Evolutionary conservation across 108 stramenopile genomes (phyloP).

Genomic region (Conticribra weissflogii): DNA sequence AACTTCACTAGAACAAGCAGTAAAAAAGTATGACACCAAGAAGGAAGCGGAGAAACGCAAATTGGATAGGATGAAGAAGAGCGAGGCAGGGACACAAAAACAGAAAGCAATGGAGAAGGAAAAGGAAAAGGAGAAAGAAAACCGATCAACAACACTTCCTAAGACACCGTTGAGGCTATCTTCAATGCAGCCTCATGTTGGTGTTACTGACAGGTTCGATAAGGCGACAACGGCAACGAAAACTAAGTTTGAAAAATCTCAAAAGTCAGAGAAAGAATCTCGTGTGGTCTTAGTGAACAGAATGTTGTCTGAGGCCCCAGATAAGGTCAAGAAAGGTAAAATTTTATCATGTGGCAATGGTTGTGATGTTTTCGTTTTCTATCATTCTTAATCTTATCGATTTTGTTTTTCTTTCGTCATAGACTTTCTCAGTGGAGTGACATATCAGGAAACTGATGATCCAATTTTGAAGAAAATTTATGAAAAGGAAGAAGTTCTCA

Average conservation of each 20-base stretch:
- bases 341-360: not conserved
- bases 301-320: slow-evolving; percentile 71
- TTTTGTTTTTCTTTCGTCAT: not conserved
- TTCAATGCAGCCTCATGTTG: slow-evolving; percentile 28
- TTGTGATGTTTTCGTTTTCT: not conserved
- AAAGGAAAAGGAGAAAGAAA: slow-evolving; percentile 30
- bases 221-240: not conserved
- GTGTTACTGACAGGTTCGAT: slow-evolving; percentile 27
- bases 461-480: slow-evolving; percentile 71
- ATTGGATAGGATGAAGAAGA: slow-evolving; percentile 48
- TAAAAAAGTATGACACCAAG: slow-evolving; percentile 72
- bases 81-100: not conserved
- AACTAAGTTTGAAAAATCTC: slow-evolving; percentile 20
- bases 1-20: slow-evolving; percentile 56
- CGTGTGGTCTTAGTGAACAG: slow-evolving; percentile 77
- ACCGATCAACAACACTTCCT: slow-evolving; percentile 3
- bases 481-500: slow-evolving; percentile 64
- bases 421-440: slow-evolving; percentile 70
- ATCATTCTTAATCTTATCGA: no score
- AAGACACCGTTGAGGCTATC: slow-evolving; percentile 28
- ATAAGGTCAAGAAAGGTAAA: slow-evolving; percentile 54
- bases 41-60: slow-evolving; percentile 49
- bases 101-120: slow-evolving; percentile 30
- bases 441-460: slow-evolving; percentile 56
- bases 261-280: slow-evolving; percentile 40